phyloP scores from a whole-genome alignment of 495 filamentous ascomycete genomes.

The Geopyxis carbonaria region DNA sequence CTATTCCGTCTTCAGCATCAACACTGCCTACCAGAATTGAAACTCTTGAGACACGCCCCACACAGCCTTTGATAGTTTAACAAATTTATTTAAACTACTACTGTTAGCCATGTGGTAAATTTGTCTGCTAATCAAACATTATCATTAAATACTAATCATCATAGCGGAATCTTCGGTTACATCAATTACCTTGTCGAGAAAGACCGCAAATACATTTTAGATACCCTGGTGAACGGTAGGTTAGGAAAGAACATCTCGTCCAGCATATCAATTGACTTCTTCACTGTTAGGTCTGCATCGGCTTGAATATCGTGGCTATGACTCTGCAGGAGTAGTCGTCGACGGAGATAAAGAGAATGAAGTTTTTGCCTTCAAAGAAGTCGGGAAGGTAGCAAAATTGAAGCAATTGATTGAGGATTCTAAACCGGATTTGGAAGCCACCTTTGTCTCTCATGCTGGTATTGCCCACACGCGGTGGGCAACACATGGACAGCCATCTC shows the following conservation, averaged over 20 bases:
- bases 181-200: constrained; percentile 87
- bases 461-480: constrained; percentile 99
- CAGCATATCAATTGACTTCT: background rate
- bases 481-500: constrained; percentile 86
- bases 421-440: constrained; percentile 69
- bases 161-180: constrained; percentile 96
- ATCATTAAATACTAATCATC: background rate
- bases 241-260: no score
- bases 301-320: constrained; percentile 92
- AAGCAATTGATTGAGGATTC: constrained; percentile 76
- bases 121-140: constrained; percentile 1
- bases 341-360: constrained; percentile 98
- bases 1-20: no score
- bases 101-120: constrained; percentile 20
- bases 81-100: constrained; percentile 11
- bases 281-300: constrained; percentile 49
- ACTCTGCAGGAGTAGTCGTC: constrained; percentile 87
- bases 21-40: no score
- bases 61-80: no score
- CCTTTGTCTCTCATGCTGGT: constrained; percentile 92
- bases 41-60: no score
- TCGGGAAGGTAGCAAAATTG: constrained; percentile 94
- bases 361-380: constrained; percentile 94
- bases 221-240: constrained; percentile 95
- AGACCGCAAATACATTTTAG: constrained; percentile 84